A percentile compares a stretch with the other conserved stretches of the same genome.
These are phyloP conservation scores for Ogataea glucozyma DNA, from an alignment of 805 yeast species.

Conservation along the genomic window DNA sequence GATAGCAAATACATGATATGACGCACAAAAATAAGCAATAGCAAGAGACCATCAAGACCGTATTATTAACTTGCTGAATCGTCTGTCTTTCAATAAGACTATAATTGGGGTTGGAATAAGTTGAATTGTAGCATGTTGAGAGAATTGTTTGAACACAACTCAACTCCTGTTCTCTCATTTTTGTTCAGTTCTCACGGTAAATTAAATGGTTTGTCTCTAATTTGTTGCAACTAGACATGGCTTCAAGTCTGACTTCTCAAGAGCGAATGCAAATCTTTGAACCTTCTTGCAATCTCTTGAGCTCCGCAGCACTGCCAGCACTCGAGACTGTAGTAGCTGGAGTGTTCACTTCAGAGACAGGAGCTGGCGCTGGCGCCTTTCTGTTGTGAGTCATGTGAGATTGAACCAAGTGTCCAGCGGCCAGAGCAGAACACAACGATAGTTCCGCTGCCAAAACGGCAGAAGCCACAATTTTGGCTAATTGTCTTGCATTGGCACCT, in stretches of 20 bases:
- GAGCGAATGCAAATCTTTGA: slow-evolving; percentile 74
- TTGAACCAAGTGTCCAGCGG: slow-evolving; percentile 97
- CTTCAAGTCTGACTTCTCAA: slow-evolving; percentile 25
- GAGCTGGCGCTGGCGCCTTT: slow-evolving; percentile 32
- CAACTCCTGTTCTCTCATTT: background rate
- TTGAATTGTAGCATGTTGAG: slow-evolving; percentile 1
- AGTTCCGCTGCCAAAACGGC: slow-evolving; percentile 96
- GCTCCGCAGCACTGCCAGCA: slow-evolving; percentile 34
- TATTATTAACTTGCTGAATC: too few species aligned
- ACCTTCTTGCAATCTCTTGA: slow-evolving; percentile 63
- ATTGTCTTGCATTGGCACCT: slow-evolving; percentile 91
- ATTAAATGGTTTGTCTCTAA: background rate
- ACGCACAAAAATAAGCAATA: slow-evolving; percentile 2
- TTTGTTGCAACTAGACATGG: too few species aligned
- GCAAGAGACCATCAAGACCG: background rate
- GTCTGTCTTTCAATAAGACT: too few species aligned
- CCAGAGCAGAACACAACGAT: slow-evolving; percentile 91
- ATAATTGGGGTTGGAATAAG: background rate
- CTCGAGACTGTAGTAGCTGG: slow-evolving; percentile 31
- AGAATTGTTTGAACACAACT: background rate
- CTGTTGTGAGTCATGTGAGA: slow-evolving; percentile 97
- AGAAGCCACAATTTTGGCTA: slow-evolving; percentile 90
- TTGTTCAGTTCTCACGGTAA: background rate
- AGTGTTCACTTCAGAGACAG: slow-evolving; percentile 29
- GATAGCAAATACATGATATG: slow-evolving; percentile 7